Evolutionary conservation across 768 basidiomycete species (phyloP).

Genomic region (Amanita polypyramis): DNA sequence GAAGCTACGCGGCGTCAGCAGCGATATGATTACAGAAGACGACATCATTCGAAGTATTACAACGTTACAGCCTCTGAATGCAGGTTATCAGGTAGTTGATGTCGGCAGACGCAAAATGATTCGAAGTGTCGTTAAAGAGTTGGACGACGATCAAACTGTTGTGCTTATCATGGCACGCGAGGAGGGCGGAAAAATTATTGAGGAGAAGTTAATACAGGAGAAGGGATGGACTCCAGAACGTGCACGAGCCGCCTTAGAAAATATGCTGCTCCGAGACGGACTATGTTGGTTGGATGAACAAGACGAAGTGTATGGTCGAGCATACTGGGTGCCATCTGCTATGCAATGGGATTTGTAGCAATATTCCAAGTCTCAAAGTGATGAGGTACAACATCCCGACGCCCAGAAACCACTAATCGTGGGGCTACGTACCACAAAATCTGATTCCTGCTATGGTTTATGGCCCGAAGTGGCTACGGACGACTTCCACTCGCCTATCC

Average conservation of each 20-base stretch:
- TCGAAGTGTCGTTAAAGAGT: conserved; percentile 78
- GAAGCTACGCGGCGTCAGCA: conserved; percentile 60
- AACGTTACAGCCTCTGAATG: conserved; percentile 77
- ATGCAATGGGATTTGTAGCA: conserved; percentile 71
- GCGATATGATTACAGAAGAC: conserved; percentile 70
- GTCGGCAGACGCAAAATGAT: conserved; percentile 75
- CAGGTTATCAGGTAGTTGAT: conserved; percentile 83
- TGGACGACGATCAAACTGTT: conserved; percentile 82
- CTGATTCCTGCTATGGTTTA: too few species aligned
- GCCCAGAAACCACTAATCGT: neutral
- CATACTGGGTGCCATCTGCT: conserved; percentile 84
- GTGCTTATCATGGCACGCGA: conserved; percentile 68
- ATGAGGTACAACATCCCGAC: too few species aligned
- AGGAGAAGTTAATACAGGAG: conserved; percentile 44
- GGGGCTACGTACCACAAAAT: too few species aligned
- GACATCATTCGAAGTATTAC: conserved; percentile 79
- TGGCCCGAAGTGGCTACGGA: too few species aligned
- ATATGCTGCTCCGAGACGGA: conserved; percentile 85
- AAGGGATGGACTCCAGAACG: conserved; percentile 76
- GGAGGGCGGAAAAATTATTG: conserved; percentile 60
- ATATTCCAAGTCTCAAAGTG: too few species aligned
- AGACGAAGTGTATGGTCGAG: conserved; percentile 49
- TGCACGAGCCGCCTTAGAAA: conserved; percentile 69
- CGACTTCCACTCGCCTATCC: too few species aligned
- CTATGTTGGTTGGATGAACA: conserved; percentile 95